A percentile compares a stretch with the other conserved stretches of the same genome.
Conservation (phyloP, 73 alveolate species). For the Symbiodinium natans region DNA sequence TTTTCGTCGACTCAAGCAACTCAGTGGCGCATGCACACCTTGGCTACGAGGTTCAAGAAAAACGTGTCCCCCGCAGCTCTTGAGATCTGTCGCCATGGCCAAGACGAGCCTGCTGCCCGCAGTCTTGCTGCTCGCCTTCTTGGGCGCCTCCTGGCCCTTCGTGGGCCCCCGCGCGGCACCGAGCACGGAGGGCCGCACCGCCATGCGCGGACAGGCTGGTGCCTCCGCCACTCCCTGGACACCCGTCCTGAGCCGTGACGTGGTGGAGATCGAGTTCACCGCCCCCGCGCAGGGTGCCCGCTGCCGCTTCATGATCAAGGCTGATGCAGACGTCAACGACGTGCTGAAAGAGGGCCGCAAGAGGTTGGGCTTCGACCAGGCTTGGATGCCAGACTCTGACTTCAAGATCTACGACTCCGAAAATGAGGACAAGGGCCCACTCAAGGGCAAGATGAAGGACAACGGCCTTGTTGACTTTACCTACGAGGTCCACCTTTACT, state of each 20-base stretch:
- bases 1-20: too few species aligned
- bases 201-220: constrained; percentile 18
- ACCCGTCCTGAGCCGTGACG: constrained; percentile 6
- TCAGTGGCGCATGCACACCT: too few species aligned
- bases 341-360: constrained; percentile 37
- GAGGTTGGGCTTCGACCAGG: too few species aligned
- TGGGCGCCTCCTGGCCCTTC: constrained; percentile 52
- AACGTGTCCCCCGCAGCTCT: too few species aligned
- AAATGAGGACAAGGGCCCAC: constrained; percentile 36
- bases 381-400: constrained; percentile 73
- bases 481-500: constrained; percentile 65
- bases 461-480: too few species aligned
- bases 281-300: too few species aligned
- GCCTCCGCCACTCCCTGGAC: constrained; percentile 23
- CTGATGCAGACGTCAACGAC: constrained; percentile 18
- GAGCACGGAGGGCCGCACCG: constrained; percentile 20
- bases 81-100: too few species aligned
- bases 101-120: constrained; percentile 23
- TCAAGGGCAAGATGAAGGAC: constrained; percentile 75
- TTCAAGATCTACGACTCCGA: constrained; percentile 69
- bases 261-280: constrained; percentile 57
- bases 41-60: too few species aligned
- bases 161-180: constrained; percentile 38
- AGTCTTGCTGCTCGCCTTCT: constrained; percentile 26
- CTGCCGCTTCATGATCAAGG: constrained; percentile 51